These are phyloP conservation scores for Cladosporium sp. DNA, from an alignment of 2,329 filamentous ascomycete species.

Conservation along the genomic window DNA sequence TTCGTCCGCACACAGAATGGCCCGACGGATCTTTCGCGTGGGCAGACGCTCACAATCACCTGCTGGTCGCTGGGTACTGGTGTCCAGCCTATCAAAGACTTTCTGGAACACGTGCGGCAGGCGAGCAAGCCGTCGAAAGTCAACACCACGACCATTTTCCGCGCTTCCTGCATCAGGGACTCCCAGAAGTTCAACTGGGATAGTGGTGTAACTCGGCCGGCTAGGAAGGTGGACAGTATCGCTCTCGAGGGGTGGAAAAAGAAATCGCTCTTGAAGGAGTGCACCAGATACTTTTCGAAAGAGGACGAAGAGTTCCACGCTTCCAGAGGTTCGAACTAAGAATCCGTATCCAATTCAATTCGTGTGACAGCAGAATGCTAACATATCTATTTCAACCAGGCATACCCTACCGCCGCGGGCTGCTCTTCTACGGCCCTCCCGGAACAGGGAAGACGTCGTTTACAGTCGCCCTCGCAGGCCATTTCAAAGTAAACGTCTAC, in stretches of 20 bases:
- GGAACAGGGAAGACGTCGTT: constrained; percentile 25
- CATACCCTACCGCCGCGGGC: constrained; percentile 72
- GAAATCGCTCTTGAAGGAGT: constrained; percentile 57
- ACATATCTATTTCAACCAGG: constrained; percentile 52
- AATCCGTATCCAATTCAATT: no score
- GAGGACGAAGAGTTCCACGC: constrained; percentile 65
- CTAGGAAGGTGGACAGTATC: constrained; percentile 66
- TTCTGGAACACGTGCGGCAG: constrained; percentile 41
- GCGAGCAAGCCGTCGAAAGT: constrained; percentile 28
- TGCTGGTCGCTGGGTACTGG: constrained; percentile 20
- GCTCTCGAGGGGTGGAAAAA: constrained; percentile 63
- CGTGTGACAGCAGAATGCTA: constrained; percentile 23
- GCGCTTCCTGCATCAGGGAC: constrained; percentile 4
- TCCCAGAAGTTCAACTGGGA: constrained; percentile 28
- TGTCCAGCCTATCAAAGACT: constrained; percentile 29
- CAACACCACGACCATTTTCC: constrained; percentile 18
- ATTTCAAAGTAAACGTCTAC: constrained; percentile 33
- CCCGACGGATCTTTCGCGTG: neutral
- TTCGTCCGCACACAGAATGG: constrained; percentile 9
- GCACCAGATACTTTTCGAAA: constrained; percentile 69
- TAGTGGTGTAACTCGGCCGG: constrained; percentile 46
- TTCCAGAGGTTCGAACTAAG: constrained; percentile 54
- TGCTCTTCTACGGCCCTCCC: constrained; percentile 66
- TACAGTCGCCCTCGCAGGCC: constrained; percentile 34
- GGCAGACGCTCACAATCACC: constrained; percentile 14